phyloP scores from a whole-genome alignment of 305 asterid species.

The Fraxinus latifolia region DNA sequence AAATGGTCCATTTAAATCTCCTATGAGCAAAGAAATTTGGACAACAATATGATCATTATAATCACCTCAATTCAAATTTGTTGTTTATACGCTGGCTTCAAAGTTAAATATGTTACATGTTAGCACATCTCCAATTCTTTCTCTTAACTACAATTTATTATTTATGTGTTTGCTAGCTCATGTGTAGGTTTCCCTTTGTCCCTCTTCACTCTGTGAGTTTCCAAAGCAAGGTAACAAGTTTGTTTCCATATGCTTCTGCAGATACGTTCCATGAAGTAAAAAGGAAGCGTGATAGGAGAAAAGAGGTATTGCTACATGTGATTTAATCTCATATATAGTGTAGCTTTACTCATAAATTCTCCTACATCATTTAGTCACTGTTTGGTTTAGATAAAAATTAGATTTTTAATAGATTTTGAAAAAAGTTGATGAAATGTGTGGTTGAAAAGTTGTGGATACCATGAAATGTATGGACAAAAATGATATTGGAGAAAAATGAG shows the following conservation, averaged over 20 bases:
- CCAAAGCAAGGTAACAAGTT: constrained; percentile 21
- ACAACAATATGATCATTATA: not conserved
- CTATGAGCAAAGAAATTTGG: constrained; percentile 6
- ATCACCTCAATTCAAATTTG: not conserved
- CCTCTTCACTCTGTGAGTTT: constrained; percentile 13
- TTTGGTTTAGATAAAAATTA: not conserved
- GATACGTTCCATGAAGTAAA: constrained; percentile 91
- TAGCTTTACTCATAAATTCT: constrained; percentile 1
- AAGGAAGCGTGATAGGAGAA: constrained; percentile 75
- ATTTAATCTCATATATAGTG: not conserved
- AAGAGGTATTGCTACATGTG: constrained; percentile 53
- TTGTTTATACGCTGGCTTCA: constrained; percentile 7
- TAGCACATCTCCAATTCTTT: not conserved
- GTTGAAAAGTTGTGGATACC: not conserved
- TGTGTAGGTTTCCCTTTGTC: constrained; percentile 17
- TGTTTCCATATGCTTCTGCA: constrained; percentile 34
- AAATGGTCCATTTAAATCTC: constrained; percentile 4
- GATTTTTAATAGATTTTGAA: not conserved
- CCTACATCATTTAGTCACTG: not conserved
- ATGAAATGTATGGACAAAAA: not conserved
- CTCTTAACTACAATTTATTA: not conserved
- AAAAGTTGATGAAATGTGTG: not conserved
- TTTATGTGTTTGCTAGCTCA: constrained; percentile 16
- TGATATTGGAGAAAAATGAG: not conserved
- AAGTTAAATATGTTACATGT: not conserved